Conservation (phyloP, 2,329 filamentous ascomycete species). For the Colletotrichum falcatum region DNA sequence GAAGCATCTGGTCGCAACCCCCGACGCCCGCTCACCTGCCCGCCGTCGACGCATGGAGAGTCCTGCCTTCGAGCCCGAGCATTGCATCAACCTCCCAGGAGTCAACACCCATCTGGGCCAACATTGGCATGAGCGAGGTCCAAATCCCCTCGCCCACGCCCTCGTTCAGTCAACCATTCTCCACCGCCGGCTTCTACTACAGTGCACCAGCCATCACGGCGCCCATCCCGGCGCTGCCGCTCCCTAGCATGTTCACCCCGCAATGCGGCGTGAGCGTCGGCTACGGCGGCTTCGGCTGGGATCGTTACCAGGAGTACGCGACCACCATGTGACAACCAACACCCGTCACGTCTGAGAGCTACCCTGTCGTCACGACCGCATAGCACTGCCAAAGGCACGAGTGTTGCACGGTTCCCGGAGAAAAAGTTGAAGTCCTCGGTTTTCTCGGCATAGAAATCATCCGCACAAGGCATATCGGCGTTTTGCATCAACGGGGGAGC, state of each 20-base stretch:
- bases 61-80: slow-evolving; percentile 89
- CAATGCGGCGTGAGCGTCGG: slow-evolving; percentile 85
- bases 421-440: slow-evolving; percentile 44
- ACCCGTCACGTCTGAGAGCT: slow-evolving; percentile 59
- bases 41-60: slow-evolving; percentile 87
- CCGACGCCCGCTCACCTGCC: slow-evolving; percentile 74
- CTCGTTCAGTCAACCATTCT: slow-evolving; percentile 82
- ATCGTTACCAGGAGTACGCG: slow-evolving; percentile 85
- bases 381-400: slow-evolving; percentile 50
- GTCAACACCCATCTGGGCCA: slow-evolving; percentile 82
- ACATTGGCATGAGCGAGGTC: slow-evolving; percentile 79
- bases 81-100: slow-evolving; percentile 78
- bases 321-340: slow-evolving; percentile 85
- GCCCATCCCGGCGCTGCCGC: slow-evolving; percentile 79
- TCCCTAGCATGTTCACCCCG: slow-evolving; percentile 87
- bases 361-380: slow-evolving; percentile 62
- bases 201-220: slow-evolving; percentile 80
- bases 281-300: slow-evolving; percentile 87
- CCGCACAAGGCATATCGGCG: slow-evolving; percentile 54
- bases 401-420: slow-evolving; percentile 50
- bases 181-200: slow-evolving; percentile 81
- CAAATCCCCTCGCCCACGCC: slow-evolving; percentile 83
- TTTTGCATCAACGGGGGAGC: slow-evolving; percentile 55
- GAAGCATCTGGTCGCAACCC: slow-evolving; percentile 80
- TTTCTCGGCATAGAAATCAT: slow-evolving; percentile 46